A percentile compares a stretch with the other conserved stretches of the same genome.
Evolutionary conservation across 2,329 filamentous ascomycete species (phyloP).

Genomic region (Cytospora schulzeri): DNA sequence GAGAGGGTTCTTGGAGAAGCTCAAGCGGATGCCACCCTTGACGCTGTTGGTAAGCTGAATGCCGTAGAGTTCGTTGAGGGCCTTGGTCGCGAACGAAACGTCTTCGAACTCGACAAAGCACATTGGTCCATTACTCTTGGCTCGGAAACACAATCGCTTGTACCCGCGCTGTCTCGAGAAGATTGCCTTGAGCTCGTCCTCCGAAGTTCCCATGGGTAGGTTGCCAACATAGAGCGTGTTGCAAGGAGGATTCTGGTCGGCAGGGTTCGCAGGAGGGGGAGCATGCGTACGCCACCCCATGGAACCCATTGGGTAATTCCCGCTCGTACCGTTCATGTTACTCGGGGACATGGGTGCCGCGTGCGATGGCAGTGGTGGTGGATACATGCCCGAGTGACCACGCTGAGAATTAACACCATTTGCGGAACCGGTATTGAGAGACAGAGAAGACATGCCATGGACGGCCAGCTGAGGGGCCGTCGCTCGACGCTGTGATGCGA

Average conservation of each 20-base stretch:
- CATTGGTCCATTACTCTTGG: conserved; percentile 95
- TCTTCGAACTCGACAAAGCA: conserved; percentile 99
- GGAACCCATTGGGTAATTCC: conserved; percentile 9
- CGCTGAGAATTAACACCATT: conserved; percentile 52
- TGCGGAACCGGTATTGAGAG: conserved; percentile 66
- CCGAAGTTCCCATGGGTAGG: conserved; percentile 85
- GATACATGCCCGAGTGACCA: conserved; percentile 39
- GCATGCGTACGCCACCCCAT: conserved; percentile 12
- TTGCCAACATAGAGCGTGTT: conserved; percentile 99
- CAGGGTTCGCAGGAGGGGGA: conserved; percentile 80
- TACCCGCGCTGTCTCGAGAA: conserved; percentile 94
- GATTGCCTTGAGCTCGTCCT: conserved; percentile 91
- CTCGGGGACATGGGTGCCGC: conserved; percentile 59
- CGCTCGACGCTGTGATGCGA: conserved; percentile 58
- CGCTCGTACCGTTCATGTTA: conserved; percentile 44
- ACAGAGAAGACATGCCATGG: conserved; percentile 64
- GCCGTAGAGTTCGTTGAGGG: conserved; percentile 87
- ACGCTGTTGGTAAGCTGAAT: conserved; percentile 84
- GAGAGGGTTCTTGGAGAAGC: conserved; percentile 96
- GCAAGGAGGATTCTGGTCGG: conserved; percentile 95
- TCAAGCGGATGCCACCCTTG: conserved; percentile 92
- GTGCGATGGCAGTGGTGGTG: conserved; percentile 42
- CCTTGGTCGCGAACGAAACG: conserved; percentile 86
- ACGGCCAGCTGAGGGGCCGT: conserved; percentile 74
- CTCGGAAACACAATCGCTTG: conserved; percentile 91